Evolutionary conservation across 2,329 filamentous ascomycete genomes (phyloP), one percentile per base, ranked within the genome.

Genomic region (Claviceps sp.): DNA sequence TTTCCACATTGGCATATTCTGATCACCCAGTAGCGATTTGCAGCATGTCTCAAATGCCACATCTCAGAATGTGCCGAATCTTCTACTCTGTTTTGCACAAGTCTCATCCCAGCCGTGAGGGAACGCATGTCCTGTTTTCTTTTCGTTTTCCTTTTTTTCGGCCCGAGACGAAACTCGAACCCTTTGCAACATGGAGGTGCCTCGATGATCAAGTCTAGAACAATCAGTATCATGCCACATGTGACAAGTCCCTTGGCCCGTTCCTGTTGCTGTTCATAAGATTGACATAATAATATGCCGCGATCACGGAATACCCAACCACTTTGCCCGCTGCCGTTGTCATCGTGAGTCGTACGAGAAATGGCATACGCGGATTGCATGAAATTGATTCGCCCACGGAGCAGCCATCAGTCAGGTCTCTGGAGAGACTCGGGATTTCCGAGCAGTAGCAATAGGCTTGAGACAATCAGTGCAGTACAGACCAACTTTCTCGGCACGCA

Each of bases 401-500:
- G 30, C 24, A 14, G 20, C 42, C 20, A 14, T 14, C 41, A 22
- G 18, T 13, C n/a, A n/a, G 41, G 18, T 43, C 18, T 43, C 18
- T 22, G 14, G 26, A 24, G 2, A 44, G 16, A 46, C 14, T 34
- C 14, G 44, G 16, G 18, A 14, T 18, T n/a, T 11, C 24, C 22
- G 3, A 46, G 16, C 44, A 34, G 43, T n/a, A 34, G 44, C 3
- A 46, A 46, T 18, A 14, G 5, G 26, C 4, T 44, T 9, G 24
- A 41, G 40, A 18, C 26, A 20, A 42, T 20, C 40, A 11, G n/a
- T n/a, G 5, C 26, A 37, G 48, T 37, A 30, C 22, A n/a, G 48
- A 47, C 26, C 46, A 42, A 48, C 22, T 24, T 51, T n/a, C 13
- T 41, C 52, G 46, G 48, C 40, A 45, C 45, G 26, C 20, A 51